These are phyloP conservation scores for Aaosphaeria arxii DNA, from an alignment of 2,329 filamentous ascomycete species.

Conservation along the genomic window DNA sequence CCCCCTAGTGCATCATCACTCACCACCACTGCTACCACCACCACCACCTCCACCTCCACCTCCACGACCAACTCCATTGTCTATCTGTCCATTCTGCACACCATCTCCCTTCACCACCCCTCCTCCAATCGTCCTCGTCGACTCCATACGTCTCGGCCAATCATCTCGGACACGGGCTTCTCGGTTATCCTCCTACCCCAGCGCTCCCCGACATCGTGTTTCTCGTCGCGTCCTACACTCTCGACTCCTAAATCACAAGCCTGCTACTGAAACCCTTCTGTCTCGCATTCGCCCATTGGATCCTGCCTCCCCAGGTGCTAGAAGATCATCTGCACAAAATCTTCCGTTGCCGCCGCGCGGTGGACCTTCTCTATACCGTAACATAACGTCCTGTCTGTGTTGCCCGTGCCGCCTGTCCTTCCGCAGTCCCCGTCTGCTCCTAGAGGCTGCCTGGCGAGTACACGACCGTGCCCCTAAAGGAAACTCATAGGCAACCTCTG, in stretches of 20 bases:
- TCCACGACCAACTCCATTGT: not conserved
- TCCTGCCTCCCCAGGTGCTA: constrained; percentile 17
- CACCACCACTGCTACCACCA: constrained; percentile 1
- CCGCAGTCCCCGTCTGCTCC: too few species aligned
- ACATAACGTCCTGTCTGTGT: too few species aligned
- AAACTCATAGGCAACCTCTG: too few species aligned
- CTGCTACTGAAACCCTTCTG: constrained; percentile 24
- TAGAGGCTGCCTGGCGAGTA: too few species aligned
- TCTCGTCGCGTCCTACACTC: too few species aligned
- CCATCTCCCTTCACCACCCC: constrained; percentile 1
- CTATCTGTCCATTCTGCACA: not conserved
- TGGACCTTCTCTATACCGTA: not conserved
- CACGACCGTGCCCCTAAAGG: too few species aligned
- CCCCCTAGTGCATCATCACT: not conserved
- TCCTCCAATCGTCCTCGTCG: constrained; percentile 3
- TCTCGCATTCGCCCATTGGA: constrained; percentile 36
- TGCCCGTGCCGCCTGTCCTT: too few species aligned
- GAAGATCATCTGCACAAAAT: constrained; percentile 55
- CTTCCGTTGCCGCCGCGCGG: constrained; percentile 39
- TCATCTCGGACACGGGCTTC: constrained; percentile 21
- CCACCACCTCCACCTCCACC: constrained; percentile 1
- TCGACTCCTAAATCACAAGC: too few species aligned
- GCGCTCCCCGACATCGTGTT: constrained; percentile 9
- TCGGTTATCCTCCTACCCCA: constrained; percentile 6
- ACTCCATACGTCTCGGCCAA: constrained; percentile 18